phyloP scores from a whole-genome alignment of 1,284 basidiomycete species.

The Ceratobasidium sp. region DNA sequence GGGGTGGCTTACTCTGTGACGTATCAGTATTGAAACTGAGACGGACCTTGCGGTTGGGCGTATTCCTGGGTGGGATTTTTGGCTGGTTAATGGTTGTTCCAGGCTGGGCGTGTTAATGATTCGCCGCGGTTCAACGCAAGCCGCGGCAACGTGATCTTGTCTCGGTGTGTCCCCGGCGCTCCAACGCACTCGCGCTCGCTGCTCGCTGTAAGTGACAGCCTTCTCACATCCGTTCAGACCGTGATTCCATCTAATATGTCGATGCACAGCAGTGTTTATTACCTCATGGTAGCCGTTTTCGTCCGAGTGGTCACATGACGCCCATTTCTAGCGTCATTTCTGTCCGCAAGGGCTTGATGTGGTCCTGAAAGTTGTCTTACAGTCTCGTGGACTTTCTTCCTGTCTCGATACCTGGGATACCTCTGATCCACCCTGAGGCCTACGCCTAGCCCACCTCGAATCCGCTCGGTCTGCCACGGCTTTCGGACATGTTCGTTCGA shows the following conservation, averaged over 20 bases:
- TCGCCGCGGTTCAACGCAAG: background rate
- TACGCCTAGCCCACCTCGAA: background rate
- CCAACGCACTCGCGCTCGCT: no score
- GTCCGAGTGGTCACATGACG: no score
- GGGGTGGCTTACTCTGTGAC: no score
- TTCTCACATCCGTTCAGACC: slow-evolving; percentile 14
- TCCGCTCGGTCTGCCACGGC: background rate
- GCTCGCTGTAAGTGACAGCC: background rate
- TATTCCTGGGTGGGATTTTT: slow-evolving; percentile 2
- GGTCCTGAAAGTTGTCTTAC: background rate
- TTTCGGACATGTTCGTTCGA: no score
- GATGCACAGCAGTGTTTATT: no score
- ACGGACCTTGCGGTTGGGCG: no score
- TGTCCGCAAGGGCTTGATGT: no score
- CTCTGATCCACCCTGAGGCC: background rate
- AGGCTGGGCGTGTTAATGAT: background rate
- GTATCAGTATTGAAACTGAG: no score
- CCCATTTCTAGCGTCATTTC: no score
- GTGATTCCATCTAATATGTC: background rate
- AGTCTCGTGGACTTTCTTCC: background rate
- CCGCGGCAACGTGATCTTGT: background rate
- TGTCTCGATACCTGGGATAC: slow-evolving; percentile 1
- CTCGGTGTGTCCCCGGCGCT: no score
- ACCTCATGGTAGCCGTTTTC: no score
- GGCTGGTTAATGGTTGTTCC: no score